Evolutionary conservation across 352 stramenopile genomes (phyloP), one percentile per base, ranked within the genome.

Genomic region (Globisporangium carolinianum): DNA sequence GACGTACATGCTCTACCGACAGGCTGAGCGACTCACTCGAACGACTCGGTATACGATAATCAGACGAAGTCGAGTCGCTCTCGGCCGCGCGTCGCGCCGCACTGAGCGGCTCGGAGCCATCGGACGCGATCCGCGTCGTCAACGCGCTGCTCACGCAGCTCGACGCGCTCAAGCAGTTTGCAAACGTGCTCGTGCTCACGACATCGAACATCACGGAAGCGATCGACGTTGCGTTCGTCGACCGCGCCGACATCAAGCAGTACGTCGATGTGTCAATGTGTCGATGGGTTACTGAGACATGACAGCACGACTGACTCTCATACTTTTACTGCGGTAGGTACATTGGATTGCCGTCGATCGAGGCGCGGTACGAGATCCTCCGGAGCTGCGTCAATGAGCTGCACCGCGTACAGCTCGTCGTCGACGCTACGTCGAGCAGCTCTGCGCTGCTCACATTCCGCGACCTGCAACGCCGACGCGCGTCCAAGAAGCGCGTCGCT

Each of bases 31-130:
- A 24, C 24, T 24, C 24, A 24, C 24, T 24, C 1, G 24, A 24
- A 24, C 24, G 24, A 24, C 24, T 24, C 24, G 24, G 24, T 24
- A 24, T 24, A 24, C 24, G 24, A 24, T 24, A 24, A 24, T 24
- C 42, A 89, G 79, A 98, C 62, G 93, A 98, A 67, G 90, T 98
- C 5, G 93, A 98, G 63, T 97, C 84, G 35, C 73, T 98, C 0
- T 91, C 90, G 10, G 79, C 87, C 15, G 82, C 85, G 47, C 75
- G 93, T 47, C 89, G 82, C 51, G 73, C 78, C 45, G 79, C 72
- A 24, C 61, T 85, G 39, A 82, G 62, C 39, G 85, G 85, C 41
- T 84, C 74, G 5, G 92, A 98, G 66, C 92, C 92, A 11, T 94
- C 86, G 0, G 92, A 98, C 63, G 83, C 89, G 43, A 91, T 97